Conservation (phyloP, 768 basidiomycete genomes). For the Boletus reticuloceps region DNA sequence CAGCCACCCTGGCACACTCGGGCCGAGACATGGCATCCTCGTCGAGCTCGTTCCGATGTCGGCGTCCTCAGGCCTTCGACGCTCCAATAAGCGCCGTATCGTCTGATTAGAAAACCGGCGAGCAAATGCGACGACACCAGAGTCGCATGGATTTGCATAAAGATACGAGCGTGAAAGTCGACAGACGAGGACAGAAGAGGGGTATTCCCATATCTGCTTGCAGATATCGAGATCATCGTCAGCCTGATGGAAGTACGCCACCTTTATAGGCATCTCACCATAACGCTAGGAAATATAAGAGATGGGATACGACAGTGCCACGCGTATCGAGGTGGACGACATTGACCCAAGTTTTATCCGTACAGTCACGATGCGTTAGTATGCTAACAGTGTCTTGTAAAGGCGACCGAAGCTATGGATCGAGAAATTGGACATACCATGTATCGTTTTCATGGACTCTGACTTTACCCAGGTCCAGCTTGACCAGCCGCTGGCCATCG, state of each 20-base stretch:
- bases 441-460: slow-evolving; percentile 92
- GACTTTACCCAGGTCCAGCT: slow-evolving; percentile 49
- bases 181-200: too few relatives aligned
- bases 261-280: slow-evolving; percentile 83
- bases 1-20: too few relatives aligned
- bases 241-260: slow-evolving; percentile 93
- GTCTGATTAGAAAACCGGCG: too few relatives aligned
- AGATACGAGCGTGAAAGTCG: slow-evolving; percentile 91
- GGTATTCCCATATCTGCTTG: too few relatives aligned
- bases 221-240: slow-evolving; percentile 36
- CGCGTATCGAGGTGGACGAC: slow-evolving; percentile 98
- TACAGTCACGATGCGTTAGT: slow-evolving; percentile 85
- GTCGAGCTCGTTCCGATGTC: too few relatives aligned
- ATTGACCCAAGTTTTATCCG: slow-evolving; percentile 73
- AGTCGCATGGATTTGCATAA: slow-evolving; percentile 27
- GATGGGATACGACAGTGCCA: slow-evolving; percentile 71
- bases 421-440: slow-evolving; percentile 51
- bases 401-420: neutral
- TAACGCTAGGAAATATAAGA: slow-evolving; percentile 81
- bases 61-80: too few relatives aligned
- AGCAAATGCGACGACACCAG: too few relatives aligned
- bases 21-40: too few relatives aligned
- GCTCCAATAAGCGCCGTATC: too few relatives aligned
- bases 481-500: slow-evolving; percentile 3
- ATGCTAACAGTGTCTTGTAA: neutral